Evolutionary conservation across 805 yeast genomes (phyloP), one percentile per base, ranked within the genome.

Genomic region (Millerozyma miso): DNA sequence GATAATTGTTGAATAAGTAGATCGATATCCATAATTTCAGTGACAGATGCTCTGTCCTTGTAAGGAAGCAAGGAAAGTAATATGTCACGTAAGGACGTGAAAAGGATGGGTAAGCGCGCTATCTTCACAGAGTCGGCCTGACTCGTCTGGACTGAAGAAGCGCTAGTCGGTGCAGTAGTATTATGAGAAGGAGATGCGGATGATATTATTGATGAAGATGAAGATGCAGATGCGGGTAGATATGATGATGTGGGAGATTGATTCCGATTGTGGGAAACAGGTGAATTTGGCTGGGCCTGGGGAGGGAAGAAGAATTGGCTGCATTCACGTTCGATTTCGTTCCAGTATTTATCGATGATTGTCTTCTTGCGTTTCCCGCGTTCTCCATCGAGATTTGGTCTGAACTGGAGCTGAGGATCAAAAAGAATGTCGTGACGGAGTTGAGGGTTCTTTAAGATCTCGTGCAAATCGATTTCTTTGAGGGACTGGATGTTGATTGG

Each of bases 301-400:
- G 45, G 29, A 6, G 29, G 10, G 29, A 10, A 23, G 38, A 52
- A 67, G 47, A 67, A 67, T 49, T 73, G 74, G 42, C 64, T 65
- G 48, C 88, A 80, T 63, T 89, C 97, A 39, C 62, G 65, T 49
- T 80, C 81, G 31, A 90, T 80, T 50, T 85, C 85, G 29, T 67
- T 67, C 97, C 97, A 89, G 66, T 89, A 90, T 54, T 77, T 81
- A 58, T 88, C 95, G 38, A 88, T 83, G 35, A 83, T 72, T 44
- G 74, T 62, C 63, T 80, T 83, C 73, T 89, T 88, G 42, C 89
- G 75, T 46, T 81, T 75, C 19, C 95, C 96, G 40, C 96, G 71
- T 64, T 90, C 97, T 40, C 96, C 95, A 60, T 87, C 96, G 51
- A 89, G 69, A 56, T 88, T 87, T 20, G 95, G 95, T 59, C 97